Evolutionary conservation across 2,329 filamentous ascomycete species (phyloP).

Genomic region (Emergomyces pasteurianus): DNA sequence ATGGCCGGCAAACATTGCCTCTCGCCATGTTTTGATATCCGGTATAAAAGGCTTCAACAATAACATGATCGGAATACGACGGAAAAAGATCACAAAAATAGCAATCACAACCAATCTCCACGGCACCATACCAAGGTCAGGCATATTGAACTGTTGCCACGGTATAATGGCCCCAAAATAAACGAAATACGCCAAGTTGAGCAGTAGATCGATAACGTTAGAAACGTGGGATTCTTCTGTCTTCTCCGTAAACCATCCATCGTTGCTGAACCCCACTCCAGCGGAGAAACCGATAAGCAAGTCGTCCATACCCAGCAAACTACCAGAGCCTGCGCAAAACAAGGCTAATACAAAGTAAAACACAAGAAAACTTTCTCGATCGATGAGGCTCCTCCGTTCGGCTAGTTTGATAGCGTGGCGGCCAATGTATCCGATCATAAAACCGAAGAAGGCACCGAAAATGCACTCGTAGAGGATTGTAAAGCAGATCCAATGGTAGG

Average conservation of each 20-base stretch:
- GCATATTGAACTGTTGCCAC: slow-evolving; percentile 80
- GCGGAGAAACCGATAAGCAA: slow-evolving; percentile 87
- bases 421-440: slow-evolving; percentile 75
- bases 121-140: slow-evolving; percentile 59
- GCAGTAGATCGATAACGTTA: slow-evolving; percentile 93
- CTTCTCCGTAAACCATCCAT: slow-evolving; percentile 97
- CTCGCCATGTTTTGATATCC: slow-evolving; percentile 95
- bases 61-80: slow-evolving; percentile 91
- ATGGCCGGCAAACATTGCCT: slow-evolving; percentile 91
- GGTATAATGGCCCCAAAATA: slow-evolving; percentile 96
- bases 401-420: slow-evolving; percentile 82
- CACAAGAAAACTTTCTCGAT: slow-evolving; percentile 92
- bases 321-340: slow-evolving; percentile 89
- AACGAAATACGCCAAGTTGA: slow-evolving; percentile 97
- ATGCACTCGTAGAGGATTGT: slow-evolving; percentile 93
- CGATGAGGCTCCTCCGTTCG: slow-evolving; percentile 74
- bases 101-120: slow-evolving; percentile 92
- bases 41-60: slow-evolving; percentile 82
- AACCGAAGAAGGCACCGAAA: slow-evolving; percentile 81
- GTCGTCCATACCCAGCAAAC: slow-evolving; percentile 84
- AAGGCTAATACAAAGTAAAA: slow-evolving; percentile 97
- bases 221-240: slow-evolving; percentile 97
- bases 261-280: slow-evolving; percentile 97
- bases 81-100: slow-evolving; percentile 89
- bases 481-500: slow-evolving; percentile 76